These are phyloP conservation scores for Blepharisma undulans DNA, from an alignment of 169 alveolate genomes.

Conservation along the genomic window DNA sequence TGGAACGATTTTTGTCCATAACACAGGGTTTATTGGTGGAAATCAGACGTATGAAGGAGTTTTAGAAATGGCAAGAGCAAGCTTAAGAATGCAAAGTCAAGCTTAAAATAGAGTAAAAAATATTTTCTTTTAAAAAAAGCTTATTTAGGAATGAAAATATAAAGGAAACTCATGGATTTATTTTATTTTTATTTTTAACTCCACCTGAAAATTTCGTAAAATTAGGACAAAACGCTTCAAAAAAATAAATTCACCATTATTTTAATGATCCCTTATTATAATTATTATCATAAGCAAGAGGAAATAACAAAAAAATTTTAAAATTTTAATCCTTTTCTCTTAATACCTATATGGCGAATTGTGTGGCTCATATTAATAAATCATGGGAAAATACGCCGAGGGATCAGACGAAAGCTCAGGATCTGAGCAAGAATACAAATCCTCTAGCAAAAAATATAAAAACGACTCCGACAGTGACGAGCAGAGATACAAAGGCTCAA, in stretches of 20 bases:
- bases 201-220: neutral
- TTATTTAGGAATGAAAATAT: neutral
- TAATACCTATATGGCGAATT: neutral
- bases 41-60: slow-evolving; percentile 64
- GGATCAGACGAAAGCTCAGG: neutral
- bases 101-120: neutral
- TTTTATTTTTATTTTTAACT: neutral
- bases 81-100: neutral
- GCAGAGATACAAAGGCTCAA: neutral
- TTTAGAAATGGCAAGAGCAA: slow-evolving; percentile 63
- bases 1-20: slow-evolving; percentile 66
- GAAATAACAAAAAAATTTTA: neutral
- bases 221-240: neutral
- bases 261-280: neutral
- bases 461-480: neutral
- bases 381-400: neutral
- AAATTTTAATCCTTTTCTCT: neutral
- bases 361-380: neutral
- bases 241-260: neutral
- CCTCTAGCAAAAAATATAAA: neutral
- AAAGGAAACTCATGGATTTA: neutral
- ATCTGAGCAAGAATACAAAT: neutral
- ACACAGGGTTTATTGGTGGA: slow-evolving; percentile 78
- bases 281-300: neutral
- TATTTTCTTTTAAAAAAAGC: neutral